Base-by-base conservation (phyloP, 192 early-diverging fungal species). In the Podila verticillata region DNA sequence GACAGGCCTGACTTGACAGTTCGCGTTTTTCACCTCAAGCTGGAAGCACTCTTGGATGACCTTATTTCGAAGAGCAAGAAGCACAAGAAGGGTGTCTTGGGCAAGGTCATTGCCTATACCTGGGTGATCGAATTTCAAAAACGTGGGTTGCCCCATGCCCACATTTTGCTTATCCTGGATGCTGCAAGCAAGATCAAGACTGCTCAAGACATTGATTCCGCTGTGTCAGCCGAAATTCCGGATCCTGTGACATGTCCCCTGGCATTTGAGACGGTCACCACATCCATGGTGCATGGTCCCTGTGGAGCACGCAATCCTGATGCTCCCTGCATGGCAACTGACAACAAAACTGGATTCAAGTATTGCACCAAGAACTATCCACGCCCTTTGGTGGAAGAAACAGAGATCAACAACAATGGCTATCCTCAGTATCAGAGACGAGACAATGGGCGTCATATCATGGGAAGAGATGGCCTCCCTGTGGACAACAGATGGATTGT, bases 401-500 rank as follows among this genome's bases (percentile, higher is more conserved):
- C 81, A 71, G 48, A 48, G 54, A 66, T 0, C 12, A n/a, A n/a
- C n/a, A n/a, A n/a, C n/a, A n/a, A 77, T 9, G 79, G 82, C 3
- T 86, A 82, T 31, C 74, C 74, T 12, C n/a, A 58, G 10, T 85
- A 82, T 60, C 48, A 39, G 0, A 20, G 75, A 30, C 10, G 60
- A 56, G 35, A 5, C 10, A n/a, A 73, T n/a, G 66, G 26, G 7
- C 58, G 20, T 0, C 29, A 15, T 0, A 51, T 54, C 29, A n/a
- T 47, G 3, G 22, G 24, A 28, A 31, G 48, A 13, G 67, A 63
- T 48, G 26, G 68, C 4, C 17, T 35, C 19, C 26, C 15, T 6
- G 26, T 83, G 34, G 66, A 86, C 66, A 86, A 83, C 48, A 32
- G 65, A 30, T 78, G 44, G 68, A 54, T 83, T 15, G 68, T 83